Percentiles rank a stretch among this genome's conserved stretches.
Evolutionary conservation across 2,329 filamentous ascomycete species (phyloP).

Genomic region (Colletotrichum graminicola): DNA sequence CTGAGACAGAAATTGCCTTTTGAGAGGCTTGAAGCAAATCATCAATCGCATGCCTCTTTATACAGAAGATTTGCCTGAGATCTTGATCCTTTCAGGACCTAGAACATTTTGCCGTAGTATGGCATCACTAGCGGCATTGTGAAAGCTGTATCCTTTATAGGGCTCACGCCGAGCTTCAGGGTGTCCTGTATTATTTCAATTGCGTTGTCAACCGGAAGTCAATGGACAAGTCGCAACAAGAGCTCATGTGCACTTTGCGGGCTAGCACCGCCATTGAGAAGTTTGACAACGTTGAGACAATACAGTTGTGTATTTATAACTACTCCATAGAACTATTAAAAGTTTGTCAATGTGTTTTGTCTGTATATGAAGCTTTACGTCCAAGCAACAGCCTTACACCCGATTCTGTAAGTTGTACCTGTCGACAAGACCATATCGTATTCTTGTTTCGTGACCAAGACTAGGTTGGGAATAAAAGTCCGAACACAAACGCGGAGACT

Average conservation of each 20-base stretch:
- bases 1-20: too few species aligned
- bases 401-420: not conserved
- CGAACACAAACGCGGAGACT: not conserved
- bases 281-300: not conserved
- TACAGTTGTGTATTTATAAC: not conserved
- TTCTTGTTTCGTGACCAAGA: not conserved
- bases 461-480: not conserved
- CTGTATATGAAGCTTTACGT: not conserved
- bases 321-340: not conserved
- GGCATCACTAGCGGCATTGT: not conserved
- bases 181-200: not conserved
- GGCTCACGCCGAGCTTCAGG: too few species aligned
- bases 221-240: not conserved
- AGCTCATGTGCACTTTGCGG: not conserved
- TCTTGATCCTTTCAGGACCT: not conserved
- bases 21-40: too few species aligned
- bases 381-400: not conserved
- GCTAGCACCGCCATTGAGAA: not conserved
- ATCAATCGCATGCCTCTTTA: too few species aligned
- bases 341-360: not conserved
- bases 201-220: not conserved
- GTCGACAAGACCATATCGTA: not conserved
- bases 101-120: not conserved
- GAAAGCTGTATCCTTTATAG: not conserved
- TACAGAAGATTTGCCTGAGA: accelerated